Evolutionary conservation across 1,284 basidiomycete species (phyloP).

Genomic region (Marasmius fiardii): DNA sequence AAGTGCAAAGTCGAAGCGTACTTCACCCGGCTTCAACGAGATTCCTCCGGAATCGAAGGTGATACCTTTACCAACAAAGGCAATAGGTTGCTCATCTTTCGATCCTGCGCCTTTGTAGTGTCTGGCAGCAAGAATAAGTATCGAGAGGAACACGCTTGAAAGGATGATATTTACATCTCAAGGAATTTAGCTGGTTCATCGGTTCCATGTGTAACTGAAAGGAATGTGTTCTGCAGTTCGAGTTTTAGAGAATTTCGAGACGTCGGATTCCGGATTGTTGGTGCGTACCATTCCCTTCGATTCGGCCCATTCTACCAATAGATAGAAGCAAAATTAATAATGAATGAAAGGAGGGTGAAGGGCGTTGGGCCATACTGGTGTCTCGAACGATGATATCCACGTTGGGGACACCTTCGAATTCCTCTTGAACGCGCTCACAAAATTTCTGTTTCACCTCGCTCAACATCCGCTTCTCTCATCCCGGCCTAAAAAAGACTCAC

Average conservation of each 20-base stretch:
- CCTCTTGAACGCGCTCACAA: slow-evolving; percentile 65
- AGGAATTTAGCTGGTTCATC: slow-evolving; percentile 84
- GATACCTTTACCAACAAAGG: slow-evolving; percentile 87
- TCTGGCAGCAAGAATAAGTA: slow-evolving; percentile 30
- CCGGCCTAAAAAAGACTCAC: slow-evolving; percentile 29
- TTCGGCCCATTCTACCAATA: slow-evolving; percentile 63
- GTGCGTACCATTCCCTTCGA: slow-evolving; percentile 73
- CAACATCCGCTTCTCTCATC: background rate
- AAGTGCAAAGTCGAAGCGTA: slow-evolving; percentile 26
- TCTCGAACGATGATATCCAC: slow-evolving; percentile 74
- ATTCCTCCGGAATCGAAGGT: slow-evolving; percentile 91
- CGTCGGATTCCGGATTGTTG: background rate
- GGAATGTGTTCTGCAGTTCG: slow-evolving; percentile 64
- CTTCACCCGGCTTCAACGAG: slow-evolving; percentile 75
- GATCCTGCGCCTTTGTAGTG: slow-evolving; percentile 77
- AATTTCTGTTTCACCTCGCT: slow-evolving; percentile 47
- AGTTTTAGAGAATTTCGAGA: background rate
- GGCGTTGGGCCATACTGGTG: slow-evolving; percentile 47
- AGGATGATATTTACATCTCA: slow-evolving; percentile 61
- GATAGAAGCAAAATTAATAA: background rate
- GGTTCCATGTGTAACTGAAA: slow-evolving; percentile 84
- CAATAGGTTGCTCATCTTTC: slow-evolving; percentile 58
- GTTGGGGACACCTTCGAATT: slow-evolving; percentile 67
- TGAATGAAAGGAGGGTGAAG: slow-evolving; percentile 2
- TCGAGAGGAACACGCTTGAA: slow-evolving; percentile 1